Conservation (phyloP, 2,329 filamentous ascomycete species). For the Xylaria sp. region DNA sequence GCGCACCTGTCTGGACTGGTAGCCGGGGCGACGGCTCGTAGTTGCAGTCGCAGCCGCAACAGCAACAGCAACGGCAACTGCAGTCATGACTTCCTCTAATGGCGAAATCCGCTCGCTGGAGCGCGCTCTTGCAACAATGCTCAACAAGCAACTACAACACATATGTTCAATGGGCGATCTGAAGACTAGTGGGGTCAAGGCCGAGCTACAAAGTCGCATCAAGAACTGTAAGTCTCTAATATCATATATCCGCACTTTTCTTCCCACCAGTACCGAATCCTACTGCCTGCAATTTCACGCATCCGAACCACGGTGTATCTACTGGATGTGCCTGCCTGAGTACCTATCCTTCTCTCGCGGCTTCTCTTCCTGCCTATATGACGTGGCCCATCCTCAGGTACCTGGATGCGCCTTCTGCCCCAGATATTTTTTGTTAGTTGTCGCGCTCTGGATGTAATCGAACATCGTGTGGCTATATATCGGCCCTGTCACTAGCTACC, state of each 20-base stretch:
- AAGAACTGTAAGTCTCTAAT: constrained; percentile 73
- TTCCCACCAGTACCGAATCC: background rate
- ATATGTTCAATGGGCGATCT: constrained; percentile 81
- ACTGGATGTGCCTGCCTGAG: background rate
- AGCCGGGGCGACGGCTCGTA: constrained; percentile 26
- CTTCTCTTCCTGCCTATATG: background rate
- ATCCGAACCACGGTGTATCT: background rate
- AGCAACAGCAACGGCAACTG: background rate
- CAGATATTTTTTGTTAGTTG: background rate
- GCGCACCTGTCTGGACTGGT: constrained; percentile 42
- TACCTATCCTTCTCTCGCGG: background rate
- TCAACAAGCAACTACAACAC: constrained; percentile 75
- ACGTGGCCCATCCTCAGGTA: too few relatives aligned
- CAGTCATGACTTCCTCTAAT: constrained; percentile 43
- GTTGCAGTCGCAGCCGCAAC: background rate
- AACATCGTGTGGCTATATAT: background rate
- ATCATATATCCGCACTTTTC: background rate
- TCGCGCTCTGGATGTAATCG: background rate
- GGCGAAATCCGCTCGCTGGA: constrained; percentile 58
- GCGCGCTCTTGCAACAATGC: constrained; percentile 57
- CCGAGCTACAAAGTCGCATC: constrained; percentile 80
- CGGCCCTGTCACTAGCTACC: background rate
- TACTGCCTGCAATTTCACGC: background rate
- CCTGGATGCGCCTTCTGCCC: background rate
- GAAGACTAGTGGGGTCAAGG: constrained; percentile 85